Conservation (phyloP, 352 stramenopile genomes). For the Globisporangium nunn region DNA sequence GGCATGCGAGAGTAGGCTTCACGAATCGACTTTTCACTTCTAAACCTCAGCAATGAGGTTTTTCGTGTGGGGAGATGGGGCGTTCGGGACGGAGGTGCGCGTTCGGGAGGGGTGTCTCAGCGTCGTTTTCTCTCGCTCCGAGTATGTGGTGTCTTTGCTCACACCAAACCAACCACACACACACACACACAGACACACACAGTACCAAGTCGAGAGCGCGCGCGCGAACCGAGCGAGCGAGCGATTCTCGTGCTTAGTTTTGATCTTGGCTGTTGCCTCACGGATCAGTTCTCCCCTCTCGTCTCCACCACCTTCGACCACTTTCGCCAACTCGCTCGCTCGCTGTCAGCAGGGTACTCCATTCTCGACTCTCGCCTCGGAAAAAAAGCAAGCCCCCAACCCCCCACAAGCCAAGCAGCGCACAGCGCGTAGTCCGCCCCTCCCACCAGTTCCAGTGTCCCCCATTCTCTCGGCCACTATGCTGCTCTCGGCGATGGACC, state of each 20-base stretch:
- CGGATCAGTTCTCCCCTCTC: not conserved
- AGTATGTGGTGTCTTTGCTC: not conserved
- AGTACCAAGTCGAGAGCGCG: no score
- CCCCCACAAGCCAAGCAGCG: no score
- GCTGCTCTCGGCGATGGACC: conserved; percentile 78
- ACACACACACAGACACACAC: no score
- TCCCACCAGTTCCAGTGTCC: not conserved
- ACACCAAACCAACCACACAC: not conserved
- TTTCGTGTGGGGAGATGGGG: not conserved
- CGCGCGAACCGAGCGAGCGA: no score
- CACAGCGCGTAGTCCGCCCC: no score
- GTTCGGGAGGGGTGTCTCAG: not conserved
- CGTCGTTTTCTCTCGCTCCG: not conserved
- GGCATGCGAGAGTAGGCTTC: no score
- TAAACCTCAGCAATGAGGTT: not conserved
- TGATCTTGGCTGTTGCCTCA: conserved; percentile 10
- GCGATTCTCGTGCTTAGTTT: conserved; percentile 12
- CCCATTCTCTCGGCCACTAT: conserved; percentile 19
- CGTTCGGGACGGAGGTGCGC: not conserved
- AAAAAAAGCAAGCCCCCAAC: no score
- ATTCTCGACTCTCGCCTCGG: no score
- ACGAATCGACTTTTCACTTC: no score
- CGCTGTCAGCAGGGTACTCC: no score
- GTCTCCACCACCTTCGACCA: not conserved
- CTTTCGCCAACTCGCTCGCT: not conserved